Evolutionary conservation across 1,139 yeast genomes (phyloP).

Genomic region (Groenewaldozyma auringiensis): DNA sequence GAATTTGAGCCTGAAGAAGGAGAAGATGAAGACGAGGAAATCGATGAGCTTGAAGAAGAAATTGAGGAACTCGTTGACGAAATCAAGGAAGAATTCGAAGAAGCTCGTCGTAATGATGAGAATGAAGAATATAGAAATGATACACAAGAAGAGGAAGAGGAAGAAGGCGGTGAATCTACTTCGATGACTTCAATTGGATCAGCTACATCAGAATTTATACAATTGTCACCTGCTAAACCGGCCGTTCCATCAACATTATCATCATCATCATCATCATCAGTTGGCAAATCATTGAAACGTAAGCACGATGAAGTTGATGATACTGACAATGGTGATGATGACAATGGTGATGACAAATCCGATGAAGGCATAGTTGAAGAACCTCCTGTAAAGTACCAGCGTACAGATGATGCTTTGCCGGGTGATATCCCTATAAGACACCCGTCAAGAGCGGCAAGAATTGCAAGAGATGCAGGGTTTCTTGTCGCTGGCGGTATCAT

Average conservation of each 20-base stretch:
- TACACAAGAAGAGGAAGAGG: conserved; percentile 4
- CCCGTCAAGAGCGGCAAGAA: neutral
- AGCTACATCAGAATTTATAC: too few species aligned
- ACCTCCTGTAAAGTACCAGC: neutral
- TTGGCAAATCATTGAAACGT: neutral
- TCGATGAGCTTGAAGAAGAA: too few species aligned
- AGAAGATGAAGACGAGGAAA: neutral
- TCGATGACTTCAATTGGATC: too few species aligned
- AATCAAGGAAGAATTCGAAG: conserved; percentile 2
- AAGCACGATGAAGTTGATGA: neutral
- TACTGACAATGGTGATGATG: conserved; percentile 9
- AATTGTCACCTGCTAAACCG: too few species aligned
- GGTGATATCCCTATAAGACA: neutral
- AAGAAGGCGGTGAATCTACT: too few species aligned
- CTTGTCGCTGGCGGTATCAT: conserved; percentile 1
- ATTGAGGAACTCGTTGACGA: neutral
- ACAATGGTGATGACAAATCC: neutral
- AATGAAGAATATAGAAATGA: conserved; percentile 6
- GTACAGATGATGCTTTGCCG: neutral
- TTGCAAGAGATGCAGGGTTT: neutral
- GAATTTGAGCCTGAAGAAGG: conserved; percentile 1
- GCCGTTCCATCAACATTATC: too few species aligned
- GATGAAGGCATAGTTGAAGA: neutral
- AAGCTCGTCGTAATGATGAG: conserved; percentile 2
- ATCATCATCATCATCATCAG: neutral